These are phyloP conservation scores for Apiotrichum siamense DNA, from an alignment of 1,284 basidiomycete genomes.

Conservation along the genomic window DNA sequence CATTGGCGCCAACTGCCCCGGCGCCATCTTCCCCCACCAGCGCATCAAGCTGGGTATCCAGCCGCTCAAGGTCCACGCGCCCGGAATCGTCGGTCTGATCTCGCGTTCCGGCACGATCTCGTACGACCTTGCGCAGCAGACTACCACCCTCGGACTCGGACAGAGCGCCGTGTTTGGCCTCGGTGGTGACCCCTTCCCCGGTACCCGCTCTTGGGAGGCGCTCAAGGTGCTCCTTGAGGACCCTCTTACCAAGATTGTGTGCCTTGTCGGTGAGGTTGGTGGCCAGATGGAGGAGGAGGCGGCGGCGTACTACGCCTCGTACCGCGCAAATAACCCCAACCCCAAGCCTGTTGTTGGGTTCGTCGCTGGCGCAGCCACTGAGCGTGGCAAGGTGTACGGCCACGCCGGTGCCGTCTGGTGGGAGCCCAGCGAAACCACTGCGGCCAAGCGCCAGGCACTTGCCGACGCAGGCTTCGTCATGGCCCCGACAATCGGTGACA, in stretches of 20 bases:
- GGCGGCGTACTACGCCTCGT: constrained; percentile 82
- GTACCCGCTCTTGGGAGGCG: constrained; percentile 63
- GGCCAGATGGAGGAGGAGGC: constrained; percentile 91
- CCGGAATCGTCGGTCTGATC: constrained; percentile 83
- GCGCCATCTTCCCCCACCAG: constrained; percentile 70
- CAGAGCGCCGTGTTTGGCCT: constrained; percentile 91
- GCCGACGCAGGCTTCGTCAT: constrained; percentile 14
- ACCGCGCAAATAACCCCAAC: constrained; percentile 55
- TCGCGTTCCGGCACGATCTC: constrained; percentile 78
- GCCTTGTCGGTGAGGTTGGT: constrained; percentile 93
- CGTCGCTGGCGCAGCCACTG: constrained; percentile 89
- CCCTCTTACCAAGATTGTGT: constrained; percentile 74
- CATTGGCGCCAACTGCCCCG: constrained; percentile 83
- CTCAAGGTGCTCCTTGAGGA: constrained; percentile 88
- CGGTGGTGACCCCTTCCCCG: constrained; percentile 95
- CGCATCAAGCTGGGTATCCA: constrained; percentile 99
- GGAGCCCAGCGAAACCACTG: constrained; percentile 15
- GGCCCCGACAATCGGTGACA: constrained; percentile 17
- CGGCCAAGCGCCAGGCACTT: constrained; percentile 13
- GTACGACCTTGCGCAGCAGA: constrained; percentile 87
- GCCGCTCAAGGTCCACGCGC: constrained; percentile 86
- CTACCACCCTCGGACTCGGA: constrained; percentile 84
- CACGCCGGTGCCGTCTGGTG: constrained; percentile 55
- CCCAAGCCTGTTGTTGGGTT: constrained; percentile 93
- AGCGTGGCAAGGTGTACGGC: constrained; percentile 90